Percentiles rank a stretch among this genome's conserved stretches.
These are phyloP conservation scores for Pterocarpus santalinus DNA, from an alignment of 306 rosid genomes.

Conservation along the genomic window DNA sequence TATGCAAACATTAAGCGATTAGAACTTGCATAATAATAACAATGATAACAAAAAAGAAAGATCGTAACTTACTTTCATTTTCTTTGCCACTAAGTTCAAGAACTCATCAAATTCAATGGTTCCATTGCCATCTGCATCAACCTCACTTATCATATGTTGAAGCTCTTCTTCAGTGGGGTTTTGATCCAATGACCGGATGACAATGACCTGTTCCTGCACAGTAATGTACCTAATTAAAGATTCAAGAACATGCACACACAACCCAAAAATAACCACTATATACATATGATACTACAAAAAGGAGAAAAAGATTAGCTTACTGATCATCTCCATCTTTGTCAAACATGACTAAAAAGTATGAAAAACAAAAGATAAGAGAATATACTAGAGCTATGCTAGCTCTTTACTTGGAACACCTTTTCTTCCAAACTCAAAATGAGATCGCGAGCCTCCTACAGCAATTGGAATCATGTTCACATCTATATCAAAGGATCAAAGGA, in stretches of 20 bases:
- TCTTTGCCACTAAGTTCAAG: constrained; percentile 85
- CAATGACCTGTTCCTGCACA: constrained; percentile 91
- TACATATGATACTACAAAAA: too few species aligned
- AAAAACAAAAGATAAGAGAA: too few species aligned
- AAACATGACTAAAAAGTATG: too few species aligned
- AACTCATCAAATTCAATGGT: constrained; percentile 93
- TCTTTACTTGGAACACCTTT: too few species aligned
- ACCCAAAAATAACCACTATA: not conserved
- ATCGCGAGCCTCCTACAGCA: too few species aligned
- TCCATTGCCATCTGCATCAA: constrained; percentile 62
- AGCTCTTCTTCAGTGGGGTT: constrained; percentile 96
- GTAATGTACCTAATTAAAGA: constrained; percentile 78
- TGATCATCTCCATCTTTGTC: too few species aligned
- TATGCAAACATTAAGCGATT: not conserved
- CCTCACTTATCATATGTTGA: too few species aligned
- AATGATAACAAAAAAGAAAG: not conserved
- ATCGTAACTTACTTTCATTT: constrained; percentile 68
- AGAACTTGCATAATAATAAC: not conserved
- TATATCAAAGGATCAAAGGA: too few species aligned
- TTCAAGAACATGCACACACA: constrained; percentile 21
- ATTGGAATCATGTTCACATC: too few species aligned
- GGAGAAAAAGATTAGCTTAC: too few species aligned
- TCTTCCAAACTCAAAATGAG: too few species aligned
- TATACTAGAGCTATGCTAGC: too few species aligned
- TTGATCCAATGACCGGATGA: constrained; percentile 89